phyloP scores from a whole-genome alignment of 139 green algal species.

The Trebouxia sp. region DNA sequence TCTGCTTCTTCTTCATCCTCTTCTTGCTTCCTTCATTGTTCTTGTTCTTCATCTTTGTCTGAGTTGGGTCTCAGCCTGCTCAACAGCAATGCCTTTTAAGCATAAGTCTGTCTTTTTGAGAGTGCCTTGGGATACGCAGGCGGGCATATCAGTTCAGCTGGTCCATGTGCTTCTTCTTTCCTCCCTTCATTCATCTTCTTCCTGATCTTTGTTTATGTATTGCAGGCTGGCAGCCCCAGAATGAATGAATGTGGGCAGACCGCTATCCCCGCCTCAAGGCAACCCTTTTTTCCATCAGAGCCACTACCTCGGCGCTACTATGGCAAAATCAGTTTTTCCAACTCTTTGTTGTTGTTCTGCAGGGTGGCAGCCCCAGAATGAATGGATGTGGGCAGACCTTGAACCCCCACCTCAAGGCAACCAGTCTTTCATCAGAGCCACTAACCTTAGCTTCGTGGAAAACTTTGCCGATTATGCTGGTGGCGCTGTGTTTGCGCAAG shows the following conservation, averaged over 20 bases:
- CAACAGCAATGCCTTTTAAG: no score
- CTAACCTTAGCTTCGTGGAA: neutral
- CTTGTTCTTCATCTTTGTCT: no score
- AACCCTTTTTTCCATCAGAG: neutral
- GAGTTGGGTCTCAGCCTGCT: no score
- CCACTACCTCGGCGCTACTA: neutral
- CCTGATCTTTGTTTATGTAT: neutral
- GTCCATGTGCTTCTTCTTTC: no score
- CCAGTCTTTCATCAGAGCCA: neutral
- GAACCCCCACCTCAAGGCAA: neutral
- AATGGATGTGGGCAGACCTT: neutral
- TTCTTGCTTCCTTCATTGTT: no score
- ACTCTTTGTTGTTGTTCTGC: neutral
- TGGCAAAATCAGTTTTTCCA: neutral
- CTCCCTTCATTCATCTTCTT: no score
- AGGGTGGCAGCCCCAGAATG: neutral
- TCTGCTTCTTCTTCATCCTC: no score
- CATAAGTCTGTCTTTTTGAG: no score
- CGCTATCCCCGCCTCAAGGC: neutral
- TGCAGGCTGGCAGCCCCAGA: neutral
- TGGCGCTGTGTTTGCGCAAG: slow-evolving; percentile 1
- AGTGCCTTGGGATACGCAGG: no score
- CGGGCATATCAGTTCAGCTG: no score
- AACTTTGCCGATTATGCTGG: neutral
- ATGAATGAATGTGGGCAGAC: neutral